Evolutionary conservation across 805 yeast species (phyloP).

Genomic region (Saccharomyces kudriavzevii): DNA sequence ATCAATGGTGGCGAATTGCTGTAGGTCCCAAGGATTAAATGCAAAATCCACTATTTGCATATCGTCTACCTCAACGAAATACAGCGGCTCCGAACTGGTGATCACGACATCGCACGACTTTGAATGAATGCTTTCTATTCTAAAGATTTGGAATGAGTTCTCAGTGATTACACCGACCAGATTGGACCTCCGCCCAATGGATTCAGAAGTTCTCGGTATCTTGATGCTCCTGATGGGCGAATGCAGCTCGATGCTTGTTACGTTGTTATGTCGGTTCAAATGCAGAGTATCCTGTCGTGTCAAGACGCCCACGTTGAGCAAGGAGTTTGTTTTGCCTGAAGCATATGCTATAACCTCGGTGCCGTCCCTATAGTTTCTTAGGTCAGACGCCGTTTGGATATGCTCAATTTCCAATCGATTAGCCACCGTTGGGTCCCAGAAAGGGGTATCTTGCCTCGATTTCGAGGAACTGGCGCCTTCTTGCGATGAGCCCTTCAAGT

Average conservation of each 20-base stretch:
- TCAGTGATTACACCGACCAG: slow-evolving; percentile 35
- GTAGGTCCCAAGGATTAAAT: slow-evolving; percentile 37
- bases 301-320: slow-evolving; percentile 10
- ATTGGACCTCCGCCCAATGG: slow-evolving; percentile 21
- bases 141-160: slow-evolving; percentile 29
- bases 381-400: slow-evolving; percentile 19
- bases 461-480: not conserved
- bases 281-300: not conserved
- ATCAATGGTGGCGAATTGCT: slow-evolving; percentile 40
- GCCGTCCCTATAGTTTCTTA: slow-evolving; percentile 16
- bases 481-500: slow-evolving; percentile 1
- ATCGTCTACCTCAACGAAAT: slow-evolving; percentile 22
- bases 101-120: slow-evolving; percentile 9
- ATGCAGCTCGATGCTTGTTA: slow-evolving; percentile 20
- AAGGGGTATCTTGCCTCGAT: not conserved
- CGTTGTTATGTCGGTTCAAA: not conserved
- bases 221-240: slow-evolving; percentile 37
- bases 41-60: slow-evolving; percentile 39
- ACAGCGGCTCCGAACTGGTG: slow-evolving; percentile 19
- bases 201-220: slow-evolving; percentile 22
- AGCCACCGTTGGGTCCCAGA: slow-evolving; percentile 17
- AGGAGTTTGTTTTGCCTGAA: slow-evolving; percentile 17
- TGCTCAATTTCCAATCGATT: slow-evolving; percentile 12
- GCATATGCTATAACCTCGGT: slow-evolving; percentile 15
- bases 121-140: slow-evolving; percentile 17